Base-by-base conservation (phyloP, 106 monocot species). In the Acorus calamus region DNA sequence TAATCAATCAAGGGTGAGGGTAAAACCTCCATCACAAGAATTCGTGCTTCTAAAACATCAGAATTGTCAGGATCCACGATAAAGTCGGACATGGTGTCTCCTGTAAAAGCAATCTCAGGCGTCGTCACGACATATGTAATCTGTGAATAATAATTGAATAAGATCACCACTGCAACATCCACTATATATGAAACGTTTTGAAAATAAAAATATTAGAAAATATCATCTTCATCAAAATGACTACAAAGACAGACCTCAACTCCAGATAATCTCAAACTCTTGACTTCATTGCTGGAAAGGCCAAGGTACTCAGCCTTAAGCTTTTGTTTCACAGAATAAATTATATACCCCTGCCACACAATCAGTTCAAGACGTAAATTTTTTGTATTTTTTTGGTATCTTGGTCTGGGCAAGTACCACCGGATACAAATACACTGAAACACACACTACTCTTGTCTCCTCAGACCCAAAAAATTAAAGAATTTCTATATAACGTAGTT, bases 41-140 rank as follows among this genome's bases (percentile, higher is more conserved):
- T 76, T 10, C 82, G 84, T 64, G 94, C 77, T 69, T 85, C 80
- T 45, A 96, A 64, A 42, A 71, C 84, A 69, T 96, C 94, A 50
- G 67, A 42, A 68, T 96, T 96, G 47, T 82, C 79, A 42, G 84
- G 84, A 65, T 96, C 94, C 53, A 67, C 47, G 43, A 96, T 69
- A 61, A 90, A 96, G 70, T 94, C 90, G 8, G 94, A 79, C 69
- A 71, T 87, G 11, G 94, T 94, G 61, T 94, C 94, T 56, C 94
- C 94, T 0, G 94, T 96, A 68, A 96, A 90, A 66, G 94, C 94
- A 78, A 96, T 78, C 75, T 96, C 94, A 69, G 94, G 94, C 11
- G 77, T 69, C 46, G 79, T 66, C 44, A 82, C 66, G 11, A 82
- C 80, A 69, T 84, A 57, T 44, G 84, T 84, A 44, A 96, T 73